Conservation (phyloP, 495 filamentous ascomycete genomes). For the Aspergillus campestris region DNA sequence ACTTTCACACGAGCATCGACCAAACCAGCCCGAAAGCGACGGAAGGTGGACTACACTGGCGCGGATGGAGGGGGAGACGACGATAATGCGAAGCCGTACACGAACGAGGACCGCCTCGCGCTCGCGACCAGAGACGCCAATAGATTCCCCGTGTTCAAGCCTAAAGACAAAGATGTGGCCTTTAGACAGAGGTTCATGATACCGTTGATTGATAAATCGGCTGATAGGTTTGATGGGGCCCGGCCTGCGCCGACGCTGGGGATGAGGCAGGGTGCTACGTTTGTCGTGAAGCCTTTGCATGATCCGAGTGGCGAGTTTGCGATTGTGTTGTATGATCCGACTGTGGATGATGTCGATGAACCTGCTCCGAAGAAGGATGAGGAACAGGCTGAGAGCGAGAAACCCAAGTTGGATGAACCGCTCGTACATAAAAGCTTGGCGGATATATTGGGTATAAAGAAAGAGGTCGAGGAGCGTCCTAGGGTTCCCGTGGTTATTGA, state of each 20-base stretch:
- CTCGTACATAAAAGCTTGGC: constrained; percentile 88
- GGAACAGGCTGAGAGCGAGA: constrained; percentile 44
- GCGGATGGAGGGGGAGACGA: constrained; percentile 62
- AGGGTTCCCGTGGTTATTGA: constrained; percentile 97
- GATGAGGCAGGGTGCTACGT: constrained; percentile 71
- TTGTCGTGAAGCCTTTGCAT: constrained; percentile 85
- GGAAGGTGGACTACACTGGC: constrained; percentile 83
- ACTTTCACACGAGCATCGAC: constrained; percentile 61
- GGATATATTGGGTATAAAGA: constrained; percentile 92
- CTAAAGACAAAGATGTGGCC: constrained; percentile 74
- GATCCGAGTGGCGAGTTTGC: constrained; percentile 94
- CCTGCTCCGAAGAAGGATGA: constrained; percentile 40
- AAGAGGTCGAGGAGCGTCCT: constrained; percentile 69
- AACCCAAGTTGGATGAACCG: constrained; percentile 64
- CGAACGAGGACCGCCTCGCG: constrained; percentile 79
- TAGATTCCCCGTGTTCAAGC: constrained; percentile 80
- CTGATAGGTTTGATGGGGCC: constrained; percentile 60
- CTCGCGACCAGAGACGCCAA: constrained; percentile 84
- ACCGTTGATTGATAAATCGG: constrained; percentile 75
- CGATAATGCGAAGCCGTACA: constrained; percentile 70
- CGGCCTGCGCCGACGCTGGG: constrained; percentile 81
- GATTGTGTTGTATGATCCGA: constrained; percentile 94
- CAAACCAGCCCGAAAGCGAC: constrained; percentile 75
- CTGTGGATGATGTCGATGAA: constrained; percentile 73
- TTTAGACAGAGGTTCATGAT: constrained; percentile 81